phyloP scores from a whole-genome alignment of 2,329 filamentous ascomycete genomes.

The Fusarium brevicatenulatum region DNA sequence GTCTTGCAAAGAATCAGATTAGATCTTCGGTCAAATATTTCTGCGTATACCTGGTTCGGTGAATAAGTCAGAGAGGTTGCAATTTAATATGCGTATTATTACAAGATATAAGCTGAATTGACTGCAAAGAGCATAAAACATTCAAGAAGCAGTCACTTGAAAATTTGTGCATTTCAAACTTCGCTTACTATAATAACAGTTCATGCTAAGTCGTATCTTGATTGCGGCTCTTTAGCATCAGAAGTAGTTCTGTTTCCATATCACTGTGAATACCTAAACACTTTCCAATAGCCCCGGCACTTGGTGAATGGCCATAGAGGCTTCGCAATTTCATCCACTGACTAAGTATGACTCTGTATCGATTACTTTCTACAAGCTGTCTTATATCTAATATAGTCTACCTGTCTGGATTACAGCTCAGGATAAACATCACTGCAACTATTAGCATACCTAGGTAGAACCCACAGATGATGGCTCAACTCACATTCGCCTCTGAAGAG shows the following conservation, averaged over 20 bases:
- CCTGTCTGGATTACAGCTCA: slow-evolving; percentile 22
- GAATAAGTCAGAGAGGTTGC: background rate
- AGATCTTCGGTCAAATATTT: background rate
- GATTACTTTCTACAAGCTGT: background rate
- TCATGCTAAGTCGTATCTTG: background rate
- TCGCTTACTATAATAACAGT: too few relatives aligned
- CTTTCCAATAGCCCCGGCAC: background rate
- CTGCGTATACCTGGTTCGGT: background rate
- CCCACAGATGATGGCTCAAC: slow-evolving; percentile 41
- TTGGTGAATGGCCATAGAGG: too few relatives aligned
- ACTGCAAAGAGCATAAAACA: background rate
- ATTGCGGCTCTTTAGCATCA: background rate
- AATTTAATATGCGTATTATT: background rate
- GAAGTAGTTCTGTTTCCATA: background rate
- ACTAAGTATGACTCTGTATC: background rate
- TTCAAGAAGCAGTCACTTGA: background rate
- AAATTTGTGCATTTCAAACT: background rate
- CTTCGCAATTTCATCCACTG: too few relatives aligned
- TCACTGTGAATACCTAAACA: background rate
- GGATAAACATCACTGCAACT: slow-evolving; percentile 39
- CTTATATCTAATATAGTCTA: background rate
- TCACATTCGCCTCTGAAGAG: slow-evolving; percentile 62
- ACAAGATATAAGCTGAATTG: background rate
- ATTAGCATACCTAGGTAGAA: background rate
- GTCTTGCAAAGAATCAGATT: background rate